Percentiles rank a stretch among this genome's conserved stretches.
phyloP scores from a whole-genome alignment of 2,329 filamentous ascomycete genomes.

The Trichophyton rubrum region DNA sequence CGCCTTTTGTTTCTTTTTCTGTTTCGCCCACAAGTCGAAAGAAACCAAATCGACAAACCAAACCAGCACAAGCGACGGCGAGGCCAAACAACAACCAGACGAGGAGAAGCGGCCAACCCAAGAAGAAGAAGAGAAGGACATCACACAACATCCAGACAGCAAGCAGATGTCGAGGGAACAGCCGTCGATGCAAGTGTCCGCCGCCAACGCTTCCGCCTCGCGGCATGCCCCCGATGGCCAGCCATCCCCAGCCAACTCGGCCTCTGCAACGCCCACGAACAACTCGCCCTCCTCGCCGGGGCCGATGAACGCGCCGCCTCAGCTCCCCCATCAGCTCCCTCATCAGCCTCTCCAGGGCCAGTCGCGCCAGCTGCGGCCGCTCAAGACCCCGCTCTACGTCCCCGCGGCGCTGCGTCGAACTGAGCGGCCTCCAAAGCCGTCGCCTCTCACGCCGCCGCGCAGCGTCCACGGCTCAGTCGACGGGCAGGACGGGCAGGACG shows the following conservation, averaged over 20 bases:
- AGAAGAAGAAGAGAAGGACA: not conserved
- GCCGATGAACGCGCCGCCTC: constrained; percentile 24
- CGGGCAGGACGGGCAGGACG: constrained; percentile 31
- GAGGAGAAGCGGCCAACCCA: not conserved
- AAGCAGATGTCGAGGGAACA: too few species aligned
- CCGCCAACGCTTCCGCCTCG: constrained; percentile 9
- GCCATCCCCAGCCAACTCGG: constrained; percentile 35
- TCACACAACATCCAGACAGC: too few species aligned
- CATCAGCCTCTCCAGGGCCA: constrained; percentile 26
- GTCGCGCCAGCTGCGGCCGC: constrained; percentile 46
- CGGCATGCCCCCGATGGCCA: constrained; percentile 31
- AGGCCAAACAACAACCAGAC: not conserved
- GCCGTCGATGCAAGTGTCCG: constrained; percentile 8
- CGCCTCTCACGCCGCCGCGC: constrained; percentile 38
- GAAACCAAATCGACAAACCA: too few species aligned
- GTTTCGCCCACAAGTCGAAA: not conserved
- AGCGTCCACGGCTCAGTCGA: constrained; percentile 46
- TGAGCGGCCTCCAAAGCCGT: constrained; percentile 37
- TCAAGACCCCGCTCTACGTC: constrained; percentile 50
- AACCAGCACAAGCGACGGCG: not conserved
- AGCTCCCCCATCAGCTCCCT: constrained; percentile 10
- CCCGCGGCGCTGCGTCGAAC: constrained; percentile 51
- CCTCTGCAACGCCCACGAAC: constrained; percentile 40
- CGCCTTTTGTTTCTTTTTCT: not conserved
- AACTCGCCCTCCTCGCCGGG: constrained; percentile 43